Conservation (phyloP, 176 grass and related monocot genomes). For the Bothriochloa decipiens region DNA sequence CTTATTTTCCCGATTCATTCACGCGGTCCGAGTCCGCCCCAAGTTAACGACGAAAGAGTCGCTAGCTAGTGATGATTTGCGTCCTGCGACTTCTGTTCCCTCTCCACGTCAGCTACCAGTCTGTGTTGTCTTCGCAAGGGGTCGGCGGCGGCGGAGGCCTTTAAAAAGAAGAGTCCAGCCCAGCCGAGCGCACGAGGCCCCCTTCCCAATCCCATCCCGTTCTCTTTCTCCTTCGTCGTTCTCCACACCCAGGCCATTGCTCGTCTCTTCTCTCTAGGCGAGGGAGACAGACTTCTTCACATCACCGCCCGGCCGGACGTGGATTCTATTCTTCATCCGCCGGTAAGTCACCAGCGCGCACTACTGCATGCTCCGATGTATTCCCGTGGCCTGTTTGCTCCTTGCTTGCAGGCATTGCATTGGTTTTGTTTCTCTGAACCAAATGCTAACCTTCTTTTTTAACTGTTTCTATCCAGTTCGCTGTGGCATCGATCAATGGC, state of each 20-base stretch:
- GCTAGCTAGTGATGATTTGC: not conserved
- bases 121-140: not conserved
- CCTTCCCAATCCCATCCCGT: not conserved
- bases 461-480: too few species aligned
- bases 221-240: not conserved
- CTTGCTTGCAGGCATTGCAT: not conserved
- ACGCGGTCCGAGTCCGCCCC: not conserved
- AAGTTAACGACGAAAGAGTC: not conserved
- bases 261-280: not conserved
- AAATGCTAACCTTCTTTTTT: not conserved
- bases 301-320: not conserved
- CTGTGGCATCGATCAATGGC: too few species aligned
- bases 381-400: not conserved
- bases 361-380: not conserved
- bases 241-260: not conserved
- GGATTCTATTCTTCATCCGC: conserved; percentile 1
- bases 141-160: too few species aligned
- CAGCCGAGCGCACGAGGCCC: too few species aligned
- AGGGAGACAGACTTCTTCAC: not conserved
- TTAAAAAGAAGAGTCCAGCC: not conserved
- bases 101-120: not conserved
- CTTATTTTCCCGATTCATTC: not conserved
- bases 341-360: not conserved
- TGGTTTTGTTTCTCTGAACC: not conserved
- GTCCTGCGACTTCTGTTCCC: not conserved